phyloP scores from a whole-genome alignment of 441 rosid genomes.

The Syzygium malaccense region DNA sequence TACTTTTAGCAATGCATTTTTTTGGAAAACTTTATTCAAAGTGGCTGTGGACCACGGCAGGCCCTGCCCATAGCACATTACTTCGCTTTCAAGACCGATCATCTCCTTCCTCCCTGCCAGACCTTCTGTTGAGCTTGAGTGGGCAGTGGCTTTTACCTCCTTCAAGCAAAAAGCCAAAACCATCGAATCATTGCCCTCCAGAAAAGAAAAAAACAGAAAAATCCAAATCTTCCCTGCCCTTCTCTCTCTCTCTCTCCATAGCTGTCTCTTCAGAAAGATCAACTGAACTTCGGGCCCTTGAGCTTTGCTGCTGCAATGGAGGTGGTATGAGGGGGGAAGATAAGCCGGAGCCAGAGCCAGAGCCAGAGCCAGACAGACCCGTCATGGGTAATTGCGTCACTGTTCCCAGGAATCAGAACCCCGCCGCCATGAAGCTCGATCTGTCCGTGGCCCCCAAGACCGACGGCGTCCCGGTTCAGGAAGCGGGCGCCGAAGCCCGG shows the following conservation, averaged over 20 bases:
- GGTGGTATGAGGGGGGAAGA: neutral
- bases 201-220: neutral
- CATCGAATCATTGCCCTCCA: neutral
- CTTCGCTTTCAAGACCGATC: constrained; percentile 58
- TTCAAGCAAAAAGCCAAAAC: constrained; percentile 16
- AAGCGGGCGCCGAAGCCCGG: neutral
- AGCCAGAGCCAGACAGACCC: neutral
- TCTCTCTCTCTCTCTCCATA: neutral
- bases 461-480: constrained; percentile 13
- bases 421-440: constrained; percentile 18
- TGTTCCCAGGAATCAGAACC: constrained; percentile 8
- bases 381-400: constrained; percentile 40
- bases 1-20: neutral
- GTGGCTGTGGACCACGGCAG: constrained; percentile 28
- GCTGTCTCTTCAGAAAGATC: neutral
- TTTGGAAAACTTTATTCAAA: neutral
- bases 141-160: neutral
- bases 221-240: neutral
- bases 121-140: neutral
- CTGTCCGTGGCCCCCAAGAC: neutral
- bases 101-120: constrained; percentile 4
- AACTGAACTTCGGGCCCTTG: neutral
- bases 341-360: neutral
- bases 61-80: constrained; percentile 16
- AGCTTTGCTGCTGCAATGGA: neutral